Base-by-base conservation (phyloP, 2,329 filamentous ascomycete genomes). In the Fusarium oxysporum region DNA sequence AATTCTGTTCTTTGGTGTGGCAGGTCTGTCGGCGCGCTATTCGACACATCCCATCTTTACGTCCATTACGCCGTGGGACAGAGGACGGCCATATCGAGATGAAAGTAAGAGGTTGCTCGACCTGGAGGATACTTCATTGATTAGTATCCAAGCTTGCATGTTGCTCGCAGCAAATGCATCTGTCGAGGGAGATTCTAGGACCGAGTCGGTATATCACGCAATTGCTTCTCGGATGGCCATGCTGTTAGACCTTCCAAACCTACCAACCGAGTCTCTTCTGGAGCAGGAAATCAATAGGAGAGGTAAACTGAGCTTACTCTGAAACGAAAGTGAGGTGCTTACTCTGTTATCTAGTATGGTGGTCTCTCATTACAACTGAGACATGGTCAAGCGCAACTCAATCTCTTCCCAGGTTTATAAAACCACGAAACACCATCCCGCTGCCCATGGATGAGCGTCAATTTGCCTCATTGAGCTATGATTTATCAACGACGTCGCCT, bases 351-450 rank as follows among this genome's bases (percentile, higher is more conserved):
- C 10, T 37, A 63, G 60, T 63, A 4, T 63, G 61, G 61, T 63
- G 61, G 61, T 63, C 61, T n/a, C 61, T 63, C 4, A 57, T 63
- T 14, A 63, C 61, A 41, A 63, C 61, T 16, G 61, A 63, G 21
- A 63, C 61, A 48, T 63, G 61, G 61, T 32, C 43, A n/a, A 63
- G 28, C 35, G 56, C 61, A 50, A 60, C 61, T 5, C 53, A 60
- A 32, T 63, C 61, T 16, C 44, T 63, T 1, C 61, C 61, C 8
- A 57, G 61, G n/a, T 23, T 16, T 9, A 63, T 63, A 6, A 45
- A 35, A 30, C 56, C 56, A 19, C 61, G 44, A 47, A 37, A 50
- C 37, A 28, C 30, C 7, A 40, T 50, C 13, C 61, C 54, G 10
- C 23, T 63, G 7, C 61, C 61, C 11, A 63, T 63, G 16, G 44